Evolutionary conservation across 768 basidiomycete species (phyloP), one percentile per base, ranked within the genome.

Genomic region (Lenzites betulinus): DNA sequence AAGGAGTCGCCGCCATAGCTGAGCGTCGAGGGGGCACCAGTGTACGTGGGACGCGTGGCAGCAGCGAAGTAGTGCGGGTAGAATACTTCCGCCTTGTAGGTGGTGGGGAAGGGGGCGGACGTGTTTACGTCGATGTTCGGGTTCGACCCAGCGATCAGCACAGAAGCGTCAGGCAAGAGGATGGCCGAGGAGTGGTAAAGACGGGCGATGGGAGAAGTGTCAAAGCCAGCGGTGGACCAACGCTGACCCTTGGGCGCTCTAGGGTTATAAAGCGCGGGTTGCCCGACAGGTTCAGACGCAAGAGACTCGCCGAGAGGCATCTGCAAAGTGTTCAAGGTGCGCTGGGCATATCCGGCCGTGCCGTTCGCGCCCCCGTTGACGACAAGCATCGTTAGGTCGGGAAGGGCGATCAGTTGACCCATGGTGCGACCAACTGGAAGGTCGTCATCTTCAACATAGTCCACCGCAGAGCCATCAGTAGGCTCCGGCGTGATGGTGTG

Each of bases 171-270:
- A 9, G 93, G 89, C 16, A 98, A 84, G 25, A 98, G 83, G n/a
- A 95, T 82, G 9, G 93, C 95, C 0, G 85, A 83, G 0, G 94
- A 96, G 76, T 98, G 96, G 75, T 98, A 98, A 69, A 98, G 74
- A 54, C 95, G 81, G 46, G 94, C 79, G 60, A 95, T 88, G 15
- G 65, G 78, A 0, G 89, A 86, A 0, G 83, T 78, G 6, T 71
- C 69, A 8, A 95, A 73, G 20, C 89, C 88, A 0, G 79, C 78
- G 39, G 80, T 86, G 38, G 89, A 88, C 90, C 88, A 94, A 18
- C 89, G 85, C 38, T 76, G 77, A 7, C 95, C 95, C 13, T 76
- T 67, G 4, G 92, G 81, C 1, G 85, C 83, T 35, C 80, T 83
- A 5, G 92, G 89, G 70, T 95, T 85, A 74, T 94, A 97, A 61